Base-by-base conservation (phyloP, 192 early-diverging fungal genomes). In the Gaertneriomyces semiglobifer region DNA sequence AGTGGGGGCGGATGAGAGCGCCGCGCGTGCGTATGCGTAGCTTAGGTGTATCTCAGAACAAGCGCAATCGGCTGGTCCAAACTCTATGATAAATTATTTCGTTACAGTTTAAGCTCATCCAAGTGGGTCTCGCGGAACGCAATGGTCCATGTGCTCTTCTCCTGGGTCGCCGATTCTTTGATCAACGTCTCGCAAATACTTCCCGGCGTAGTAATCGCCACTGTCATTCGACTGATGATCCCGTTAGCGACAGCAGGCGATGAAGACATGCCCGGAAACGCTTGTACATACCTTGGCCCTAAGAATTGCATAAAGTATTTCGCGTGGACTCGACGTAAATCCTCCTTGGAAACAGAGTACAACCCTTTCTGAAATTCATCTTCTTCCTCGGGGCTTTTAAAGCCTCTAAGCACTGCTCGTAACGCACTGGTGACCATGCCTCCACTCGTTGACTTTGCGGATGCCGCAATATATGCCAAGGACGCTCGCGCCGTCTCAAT, bases 251-350 rank as follows among this genome's bases (percentile, higher is more conserved):
- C 6, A 55, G 18, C 11, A 9, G 8, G 10, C 16, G 20, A 41
- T 41, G 6, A 58, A 6, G 25, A 42, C 10, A 43, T 18, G 0
- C 20, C 14, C 14, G 42, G 8, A n/a, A 25, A 58, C 25, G 16
- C 66, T 60, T 51, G 60, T 58, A 18, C 46, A 40, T 59, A 20
- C 25, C 25, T 33, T 12, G 58, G 20, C 5, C 67, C 63, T 3
- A 89, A 70, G 71, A 89, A 89, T 62, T 79, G 78, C 52, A 67
- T 54, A 66, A 83, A 89, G 53, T 88, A 87, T 53, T 68, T 73
- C 33, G 68, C 44, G 47, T 78, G 84, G n/a, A 88, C 88, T 8
- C 80, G 33, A 48, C 68, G 68, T 62, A 89, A 58, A 64, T 88
- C 86, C 1, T 46, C 40, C 7, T 45, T 52, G 3, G 76, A 78